Evolutionary conservation across 371 early-diverging fungal species (phyloP).

Genomic region (Mortierella sp.): DNA sequence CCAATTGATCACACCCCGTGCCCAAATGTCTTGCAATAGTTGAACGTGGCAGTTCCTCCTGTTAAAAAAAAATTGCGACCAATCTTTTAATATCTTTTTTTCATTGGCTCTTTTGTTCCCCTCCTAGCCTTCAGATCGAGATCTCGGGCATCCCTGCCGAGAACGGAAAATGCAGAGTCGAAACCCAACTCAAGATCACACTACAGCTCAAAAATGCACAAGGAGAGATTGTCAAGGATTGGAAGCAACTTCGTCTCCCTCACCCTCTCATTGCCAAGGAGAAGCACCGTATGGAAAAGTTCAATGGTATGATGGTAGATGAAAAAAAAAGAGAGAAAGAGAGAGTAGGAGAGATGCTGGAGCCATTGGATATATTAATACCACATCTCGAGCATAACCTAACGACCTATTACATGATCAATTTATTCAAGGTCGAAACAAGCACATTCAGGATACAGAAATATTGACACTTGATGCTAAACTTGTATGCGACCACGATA

Average conservation of each 20-base stretch:
- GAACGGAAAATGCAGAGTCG: slow-evolving; percentile 81
- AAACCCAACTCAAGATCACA: slow-evolving; percentile 82
- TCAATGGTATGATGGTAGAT: slow-evolving; percentile 31
- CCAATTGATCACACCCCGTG: not conserved
- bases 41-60: not conserved
- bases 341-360: not conserved
- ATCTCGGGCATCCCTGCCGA: slow-evolving; percentile 75
- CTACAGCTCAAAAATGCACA: slow-evolving; percentile 66
- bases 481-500: slow-evolving; percentile 76
- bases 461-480: slow-evolving; percentile 69
- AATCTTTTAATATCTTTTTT: not conserved
- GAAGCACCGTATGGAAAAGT: slow-evolving; percentile 61
- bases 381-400: not conserved
- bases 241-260: slow-evolving; percentile 77
- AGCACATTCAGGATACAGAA: slow-evolving; percentile 53
- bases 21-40: not conserved
- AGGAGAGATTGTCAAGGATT: slow-evolving; percentile 69
- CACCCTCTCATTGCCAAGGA: slow-evolving; percentile 72
- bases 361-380: not conserved
- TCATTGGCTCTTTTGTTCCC: not conserved
- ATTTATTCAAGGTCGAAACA: slow-evolving; percentile 34
- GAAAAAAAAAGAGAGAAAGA: not conserved
- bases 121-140: slow-evolving; percentile 59
- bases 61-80: not conserved
- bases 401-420: not conserved